Base-by-base conservation (phyloP, 345 rosid genomes). In the Populus euphratica region DNA sequence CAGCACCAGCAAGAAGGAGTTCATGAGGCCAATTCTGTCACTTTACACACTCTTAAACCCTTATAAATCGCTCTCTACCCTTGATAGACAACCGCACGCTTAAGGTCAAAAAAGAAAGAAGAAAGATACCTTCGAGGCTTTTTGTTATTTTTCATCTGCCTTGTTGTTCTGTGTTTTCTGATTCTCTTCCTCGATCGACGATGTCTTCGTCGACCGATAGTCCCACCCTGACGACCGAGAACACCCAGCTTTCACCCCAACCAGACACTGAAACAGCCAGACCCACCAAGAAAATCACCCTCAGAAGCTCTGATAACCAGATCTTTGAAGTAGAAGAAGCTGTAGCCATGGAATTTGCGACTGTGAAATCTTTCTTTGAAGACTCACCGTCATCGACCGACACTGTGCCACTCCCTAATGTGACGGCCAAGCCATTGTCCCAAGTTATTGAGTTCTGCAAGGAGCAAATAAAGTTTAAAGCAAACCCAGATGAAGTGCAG, bases 381-480 rank as follows among this genome's bases (percentile, higher is more conserved):
- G 83, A 80, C 35, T 43, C 39, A 20, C 35, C 17, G 2, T 56
- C 39, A 4, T 18, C 38, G 4, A 18, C 17, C 13, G 63, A 23
- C 21, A 59, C 59, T 16, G 80, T 66, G 29, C 84, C 84, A 8
- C 73, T 85, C 52, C 86, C 78, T 18, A 85, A 78, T 75, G 88
- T 83, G n/a, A 20, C 70, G 0, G 54, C 81, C 14, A 41, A 50
- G 29, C 71, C 74, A 2, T 78, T 86, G 27, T 21, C 76, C 1
- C 3, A 13, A 54, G 76, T 83, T 41, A 73, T 88, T 63, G 75
- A 65, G 13, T 88, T 76, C 82, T 80, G 81, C 72, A 68, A 38
- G 62, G 38, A 69, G 43, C 81, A 81, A 25, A 17, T 83, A 39
- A 70, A 70, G 21, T 75, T 80, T 75, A 70, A 79, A 1, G 47